A percentile compares a stretch with the other conserved stretches of the same genome.
phyloP scores from a whole-genome alignment of 305 asterid genomes.

The Fraxinus greggii region DNA sequence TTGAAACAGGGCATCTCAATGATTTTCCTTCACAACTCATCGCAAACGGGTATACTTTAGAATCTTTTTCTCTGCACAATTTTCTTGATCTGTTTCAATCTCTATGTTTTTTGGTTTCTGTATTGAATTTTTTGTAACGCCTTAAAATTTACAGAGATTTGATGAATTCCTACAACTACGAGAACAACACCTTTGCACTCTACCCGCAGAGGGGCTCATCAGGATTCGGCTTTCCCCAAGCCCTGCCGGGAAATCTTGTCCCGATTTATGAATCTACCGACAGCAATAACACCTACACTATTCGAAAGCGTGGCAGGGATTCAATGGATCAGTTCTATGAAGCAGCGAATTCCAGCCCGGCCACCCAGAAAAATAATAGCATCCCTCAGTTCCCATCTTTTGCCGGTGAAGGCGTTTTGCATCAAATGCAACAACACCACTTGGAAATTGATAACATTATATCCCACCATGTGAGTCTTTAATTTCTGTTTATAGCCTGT shows the following conservation, averaged over 20 bases:
- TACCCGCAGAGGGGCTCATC: slow-evolving; percentile 32
- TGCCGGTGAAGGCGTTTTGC: slow-evolving; percentile 42
- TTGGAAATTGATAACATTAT: slow-evolving; percentile 61
- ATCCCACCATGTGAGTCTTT: slow-evolving; percentile 57
- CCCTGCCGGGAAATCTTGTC: slow-evolving; percentile 31
- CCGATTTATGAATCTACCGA: slow-evolving; percentile 18
- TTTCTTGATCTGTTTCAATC: neutral
- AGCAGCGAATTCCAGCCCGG: slow-evolving; percentile 8
- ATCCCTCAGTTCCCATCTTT: slow-evolving; percentile 27
- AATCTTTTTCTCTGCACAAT: neutral
- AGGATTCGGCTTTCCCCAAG: slow-evolving; percentile 23
- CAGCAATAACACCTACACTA: slow-evolving; percentile 38
- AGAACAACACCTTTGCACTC: slow-evolving; percentile 12
- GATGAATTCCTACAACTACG: slow-evolving; percentile 23
- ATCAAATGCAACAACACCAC: slow-evolving; percentile 47
- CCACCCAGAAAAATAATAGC: slow-evolving; percentile 19
- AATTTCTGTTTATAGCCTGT: neutral
- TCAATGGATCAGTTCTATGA: slow-evolving; percentile 30
- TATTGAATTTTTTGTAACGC: neutral
- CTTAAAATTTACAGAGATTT: slow-evolving; percentile 33
- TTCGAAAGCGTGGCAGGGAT: slow-evolving; percentile 56
- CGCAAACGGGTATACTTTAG: slow-evolving; percentile 34
- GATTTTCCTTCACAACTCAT: slow-evolving; percentile 45
- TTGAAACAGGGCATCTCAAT: slow-evolving; percentile 60
- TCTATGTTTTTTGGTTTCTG: neutral